These are phyloP conservation scores for Leucocoprinus leucothites DNA, from an alignment of 768 basidiomycete species.

Conservation along the genomic window DNA sequence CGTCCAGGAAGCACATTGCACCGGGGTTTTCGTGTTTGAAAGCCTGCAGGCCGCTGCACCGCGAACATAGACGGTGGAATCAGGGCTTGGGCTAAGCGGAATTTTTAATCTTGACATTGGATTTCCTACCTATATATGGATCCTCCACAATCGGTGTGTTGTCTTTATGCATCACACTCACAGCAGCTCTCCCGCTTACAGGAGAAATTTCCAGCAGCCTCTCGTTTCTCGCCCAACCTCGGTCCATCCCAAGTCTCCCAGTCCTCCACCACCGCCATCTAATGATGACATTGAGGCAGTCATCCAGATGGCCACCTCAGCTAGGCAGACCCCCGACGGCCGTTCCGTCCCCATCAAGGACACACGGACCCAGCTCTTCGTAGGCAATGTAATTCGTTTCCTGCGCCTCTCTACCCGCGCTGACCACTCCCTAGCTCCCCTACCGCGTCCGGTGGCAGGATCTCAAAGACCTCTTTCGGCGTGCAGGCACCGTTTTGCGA, in stretches of 20 bases:
- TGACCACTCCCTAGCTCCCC: constrained; percentile 60
- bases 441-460: constrained; percentile 99
- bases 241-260: not conserved
- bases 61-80: not conserved
- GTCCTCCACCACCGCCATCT: constrained; percentile 34
- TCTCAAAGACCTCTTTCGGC: constrained; percentile 95
- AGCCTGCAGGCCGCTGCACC: not conserved
- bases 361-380: constrained; percentile 92
- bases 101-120: constrained; percentile 14
- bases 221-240: constrained; percentile 6
- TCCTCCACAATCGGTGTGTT: constrained; percentile 7
- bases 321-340: constrained; percentile 48
- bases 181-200: constrained; percentile 11
- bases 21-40: not conserved
- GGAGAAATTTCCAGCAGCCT: constrained; percentile 1
- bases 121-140: constrained; percentile 14
- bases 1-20: not conserved
- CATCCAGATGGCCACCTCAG: constrained; percentile 86
- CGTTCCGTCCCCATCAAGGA: constrained; percentile 57
- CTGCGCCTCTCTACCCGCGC: constrained; percentile 6
- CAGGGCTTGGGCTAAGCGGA: constrained; percentile 14
- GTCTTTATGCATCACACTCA: constrained; percentile 12
- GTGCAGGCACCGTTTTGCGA: constrained; percentile 85
- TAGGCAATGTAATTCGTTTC: constrained; percentile 74
- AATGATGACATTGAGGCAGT: constrained; percentile 90